Evolutionary conservation across 176 grass and related monocot species (phyloP).

Genomic region (Phoenix dactylifera): DNA sequence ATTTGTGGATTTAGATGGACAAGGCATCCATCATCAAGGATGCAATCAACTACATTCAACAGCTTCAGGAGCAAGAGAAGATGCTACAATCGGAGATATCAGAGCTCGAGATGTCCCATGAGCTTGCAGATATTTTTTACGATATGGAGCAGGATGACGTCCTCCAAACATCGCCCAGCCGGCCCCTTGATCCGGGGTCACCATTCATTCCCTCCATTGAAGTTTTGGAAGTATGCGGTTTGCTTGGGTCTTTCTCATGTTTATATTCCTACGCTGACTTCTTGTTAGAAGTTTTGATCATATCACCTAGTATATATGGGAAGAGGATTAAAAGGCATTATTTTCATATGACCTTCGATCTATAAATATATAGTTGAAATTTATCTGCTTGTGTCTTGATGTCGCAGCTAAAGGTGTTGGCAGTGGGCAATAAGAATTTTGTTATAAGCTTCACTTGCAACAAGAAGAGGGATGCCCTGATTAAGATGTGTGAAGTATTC

Average conservation of each 20-base stretch:
- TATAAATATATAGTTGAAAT: too few relatives aligned
- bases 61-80: slow-evolving; percentile 67
- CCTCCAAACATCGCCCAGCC: background rate
- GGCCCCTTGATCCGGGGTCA: too few relatives aligned
- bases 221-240: too few relatives aligned
- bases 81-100: slow-evolving; percentile 30
- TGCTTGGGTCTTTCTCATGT: too few relatives aligned
- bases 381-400: too few relatives aligned
- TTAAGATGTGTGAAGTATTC: slow-evolving; percentile 47
- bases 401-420: slow-evolving; percentile 58
- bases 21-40: slow-evolving; percentile 93
- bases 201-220: too few relatives aligned
- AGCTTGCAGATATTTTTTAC: background rate
- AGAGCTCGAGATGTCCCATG: slow-evolving; percentile 18
- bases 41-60: slow-evolving; percentile 79
- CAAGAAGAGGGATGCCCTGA: slow-evolving; percentile 60
- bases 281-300: too few relatives aligned
- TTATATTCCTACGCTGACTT: too few relatives aligned
- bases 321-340: too few relatives aligned
- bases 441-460: slow-evolving; percentile 60
- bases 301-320: too few relatives aligned
- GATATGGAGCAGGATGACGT: background rate
- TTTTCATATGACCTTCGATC: too few relatives aligned
- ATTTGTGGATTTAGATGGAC: slow-evolving; percentile 52
- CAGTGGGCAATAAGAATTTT: slow-evolving; percentile 46